A percentile compares a stretch with the other conserved stretches of the same genome.
Evolutionary conservation across 306 rosid species (phyloP).

Genomic region (Rubus idaeus): DNA sequence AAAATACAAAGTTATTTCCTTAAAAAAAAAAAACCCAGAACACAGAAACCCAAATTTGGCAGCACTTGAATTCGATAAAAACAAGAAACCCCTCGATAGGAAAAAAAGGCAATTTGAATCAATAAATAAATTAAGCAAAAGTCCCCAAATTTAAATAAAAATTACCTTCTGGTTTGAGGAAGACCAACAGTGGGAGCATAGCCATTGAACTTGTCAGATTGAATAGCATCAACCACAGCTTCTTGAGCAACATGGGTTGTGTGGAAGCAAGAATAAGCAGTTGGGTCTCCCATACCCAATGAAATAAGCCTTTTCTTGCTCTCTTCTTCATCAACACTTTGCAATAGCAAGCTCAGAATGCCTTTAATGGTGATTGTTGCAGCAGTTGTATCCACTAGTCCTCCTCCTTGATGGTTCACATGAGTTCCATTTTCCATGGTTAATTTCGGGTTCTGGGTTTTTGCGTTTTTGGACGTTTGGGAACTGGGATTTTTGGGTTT

Average conservation of each 20-base stretch:
- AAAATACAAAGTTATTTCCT: background rate
- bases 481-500: background rate
- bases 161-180: constrained; percentile 67
- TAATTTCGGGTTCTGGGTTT: background rate
- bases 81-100: background rate
- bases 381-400: constrained; percentile 40
- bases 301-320: constrained; percentile 56
- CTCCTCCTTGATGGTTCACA: constrained; percentile 35
- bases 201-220: constrained; percentile 68
- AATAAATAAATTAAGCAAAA: background rate
- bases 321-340: constrained; percentile 40
- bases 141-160: background rate
- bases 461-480: background rate
- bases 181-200: constrained; percentile 91
- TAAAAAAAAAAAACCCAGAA: background rate
- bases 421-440: constrained; percentile 45
- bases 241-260: constrained; percentile 50
- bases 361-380: constrained; percentile 83
- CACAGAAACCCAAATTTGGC: constrained; percentile 9
- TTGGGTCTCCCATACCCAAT: constrained; percentile 89
- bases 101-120: background rate
- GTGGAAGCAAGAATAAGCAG: constrained; percentile 61
- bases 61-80: constrained; percentile 14
- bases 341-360: constrained; percentile 56
- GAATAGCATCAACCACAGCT: constrained; percentile 59